phyloP scores from a whole-genome alignment of 1,284 basidiomycete genomes.

The Irpex sp. region DNA sequence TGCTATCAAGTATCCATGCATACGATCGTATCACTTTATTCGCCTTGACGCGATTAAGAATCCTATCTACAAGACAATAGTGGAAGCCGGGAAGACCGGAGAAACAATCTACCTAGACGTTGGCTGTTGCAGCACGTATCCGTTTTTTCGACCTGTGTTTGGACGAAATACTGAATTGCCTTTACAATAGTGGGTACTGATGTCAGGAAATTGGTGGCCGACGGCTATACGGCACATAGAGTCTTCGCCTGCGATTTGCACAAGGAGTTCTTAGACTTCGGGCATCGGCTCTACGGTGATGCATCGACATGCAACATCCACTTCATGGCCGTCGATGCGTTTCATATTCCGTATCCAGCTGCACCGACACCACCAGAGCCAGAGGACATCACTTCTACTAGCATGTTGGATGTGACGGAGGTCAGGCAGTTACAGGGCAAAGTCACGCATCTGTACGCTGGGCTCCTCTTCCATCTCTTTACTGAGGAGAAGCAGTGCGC shows the following conservation, averaged over 20 bases:
- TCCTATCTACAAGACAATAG: not conserved
- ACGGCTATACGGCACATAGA: not conserved
- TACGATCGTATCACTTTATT: not conserved
- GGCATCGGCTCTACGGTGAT: not conserved
- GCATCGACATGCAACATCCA: not conserved
- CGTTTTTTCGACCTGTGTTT: not conserved
- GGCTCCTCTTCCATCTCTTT: not conserved
- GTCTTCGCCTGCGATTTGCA: not conserved
- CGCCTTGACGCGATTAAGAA: not conserved
- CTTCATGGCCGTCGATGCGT: not conserved
- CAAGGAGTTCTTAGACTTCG: not conserved
- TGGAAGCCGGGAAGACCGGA: not conserved
- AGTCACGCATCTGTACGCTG: not conserved
- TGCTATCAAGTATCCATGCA: not conserved
- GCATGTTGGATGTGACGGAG: not conserved
- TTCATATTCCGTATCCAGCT: not conserved
- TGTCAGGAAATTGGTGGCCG: not conserved
- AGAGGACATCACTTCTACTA: not conserved
- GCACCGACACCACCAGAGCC: not conserved
- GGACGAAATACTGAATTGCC: not conserved
- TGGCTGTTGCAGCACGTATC: not conserved
- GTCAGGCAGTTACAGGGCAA: not conserved
- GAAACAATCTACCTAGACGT: not conserved
- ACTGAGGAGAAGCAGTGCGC: not conserved
- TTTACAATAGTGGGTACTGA: not conserved